Conservation (phyloP, 2,329 filamentous ascomycete species). For the Simplicillium sp. region DNA sequence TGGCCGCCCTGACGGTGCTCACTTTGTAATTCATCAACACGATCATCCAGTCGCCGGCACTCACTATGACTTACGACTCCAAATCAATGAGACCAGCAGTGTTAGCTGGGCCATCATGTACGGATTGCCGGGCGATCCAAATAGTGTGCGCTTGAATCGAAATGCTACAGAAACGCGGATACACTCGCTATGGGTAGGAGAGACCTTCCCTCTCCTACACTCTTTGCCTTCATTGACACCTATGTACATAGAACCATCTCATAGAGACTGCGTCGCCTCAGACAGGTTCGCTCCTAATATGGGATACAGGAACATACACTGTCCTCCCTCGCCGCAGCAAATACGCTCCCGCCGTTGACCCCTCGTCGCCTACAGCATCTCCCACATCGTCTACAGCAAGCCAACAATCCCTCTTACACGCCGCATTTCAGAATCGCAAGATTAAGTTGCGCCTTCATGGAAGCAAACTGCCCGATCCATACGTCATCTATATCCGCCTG, state of each 20-base stretch:
- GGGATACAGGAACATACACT: slow-evolving; percentile 52
- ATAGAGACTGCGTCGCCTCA: slow-evolving; percentile 44
- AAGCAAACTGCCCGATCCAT: slow-evolving; percentile 38
- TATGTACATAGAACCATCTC: slow-evolving; percentile 41
- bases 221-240: neutral
- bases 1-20: slow-evolving; percentile 26
- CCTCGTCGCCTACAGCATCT: slow-evolving; percentile 18
- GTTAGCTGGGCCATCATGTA: slow-evolving; percentile 59
- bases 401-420: slow-evolving; percentile 37
- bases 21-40: slow-evolving; percentile 66
- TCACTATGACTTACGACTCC: slow-evolving; percentile 61
- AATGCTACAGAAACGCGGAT: slow-evolving; percentile 54
- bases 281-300: slow-evolving; percentile 51
- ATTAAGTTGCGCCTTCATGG: slow-evolving; percentile 48
- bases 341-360: slow-evolving; percentile 17
- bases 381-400: slow-evolving; percentile 13
- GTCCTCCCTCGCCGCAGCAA: slow-evolving; percentile 35
- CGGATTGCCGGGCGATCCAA: slow-evolving; percentile 48
- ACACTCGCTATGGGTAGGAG: slow-evolving; percentile 47
- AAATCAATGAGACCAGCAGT: slow-evolving; percentile 59
- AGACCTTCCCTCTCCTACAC: neutral
- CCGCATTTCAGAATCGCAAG: slow-evolving; percentile 44
- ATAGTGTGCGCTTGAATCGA: slow-evolving; percentile 41
- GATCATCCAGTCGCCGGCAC: slow-evolving; percentile 61
- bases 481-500: slow-evolving; percentile 46